Conservation (phyloP, 257 asterid species). For the Osmanthus fragrans region DNA sequence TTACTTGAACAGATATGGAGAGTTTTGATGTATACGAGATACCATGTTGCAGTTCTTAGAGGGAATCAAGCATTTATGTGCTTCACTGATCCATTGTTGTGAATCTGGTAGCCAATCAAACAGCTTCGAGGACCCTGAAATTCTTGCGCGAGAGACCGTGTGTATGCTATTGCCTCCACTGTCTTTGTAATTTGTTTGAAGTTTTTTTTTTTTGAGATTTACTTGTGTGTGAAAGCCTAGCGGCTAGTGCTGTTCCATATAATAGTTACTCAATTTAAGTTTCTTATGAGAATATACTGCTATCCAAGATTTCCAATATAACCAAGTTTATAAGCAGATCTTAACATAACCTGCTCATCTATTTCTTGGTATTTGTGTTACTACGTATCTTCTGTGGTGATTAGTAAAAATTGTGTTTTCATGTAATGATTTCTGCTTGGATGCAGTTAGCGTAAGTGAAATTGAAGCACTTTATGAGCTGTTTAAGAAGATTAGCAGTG, state of each 20-base stretch:
- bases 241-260: constrained; percentile 5
- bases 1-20: constrained; percentile 74
- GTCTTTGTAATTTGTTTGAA: not conserved
- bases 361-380: not conserved
- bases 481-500: constrained; percentile 98
- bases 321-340: not conserved
- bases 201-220: not conserved
- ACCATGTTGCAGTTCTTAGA: constrained; percentile 96
- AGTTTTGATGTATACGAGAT: constrained; percentile 52
- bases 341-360: constrained; percentile 15
- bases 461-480: constrained; percentile 97
- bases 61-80: constrained; percentile 85
- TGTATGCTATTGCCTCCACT: constrained; percentile 59
- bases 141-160: constrained; percentile 96
- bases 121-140: constrained; percentile 94
- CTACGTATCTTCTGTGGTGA: not conserved
- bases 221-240: not conserved
- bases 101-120: constrained; percentile 81
- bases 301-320: constrained; percentile 7
- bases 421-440: constrained; percentile 14
- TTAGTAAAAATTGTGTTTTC: constrained; percentile 13
- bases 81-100: constrained; percentile 84
- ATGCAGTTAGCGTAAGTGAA: constrained; percentile 97
- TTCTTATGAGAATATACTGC: constrained; percentile 1
- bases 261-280: not conserved